phyloP scores from a whole-genome alignment of 306 rosid species.

The Lablab purpureus region DNA sequence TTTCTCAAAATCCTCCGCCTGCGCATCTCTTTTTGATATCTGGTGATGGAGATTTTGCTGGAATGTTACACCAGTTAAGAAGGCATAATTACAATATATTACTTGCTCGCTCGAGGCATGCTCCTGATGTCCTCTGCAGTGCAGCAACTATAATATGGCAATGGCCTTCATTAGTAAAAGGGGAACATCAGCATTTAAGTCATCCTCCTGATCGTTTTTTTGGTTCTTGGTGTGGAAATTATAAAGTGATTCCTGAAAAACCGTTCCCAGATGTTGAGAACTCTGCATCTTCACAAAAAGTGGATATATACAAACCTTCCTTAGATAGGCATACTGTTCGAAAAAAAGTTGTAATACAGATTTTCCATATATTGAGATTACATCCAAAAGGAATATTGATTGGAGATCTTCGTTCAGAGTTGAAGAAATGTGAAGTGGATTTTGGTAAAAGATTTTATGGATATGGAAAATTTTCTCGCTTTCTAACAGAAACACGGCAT shows the following conservation, averaged over 20 bases:
- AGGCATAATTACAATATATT: conserved; percentile 89
- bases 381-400: conserved; percentile 69
- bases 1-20: conserved; percentile 96
- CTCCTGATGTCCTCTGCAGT: conserved; percentile 72
- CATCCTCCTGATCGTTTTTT: conserved; percentile 83
- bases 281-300: conserved; percentile 42
- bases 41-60: conserved; percentile 79
- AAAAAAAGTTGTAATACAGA: conserved; percentile 41
- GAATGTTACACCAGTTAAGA: conserved; percentile 75
- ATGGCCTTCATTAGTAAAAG: conserved; percentile 77
- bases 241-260: conserved; percentile 64
- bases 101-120: conserved; percentile 66
- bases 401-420: conserved; percentile 55
- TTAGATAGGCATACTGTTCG: conserved; percentile 53
- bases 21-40: conserved; percentile 91
- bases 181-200: conserved; percentile 71
- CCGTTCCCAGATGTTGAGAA: conserved; percentile 57
- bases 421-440: conserved; percentile 44
- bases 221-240: conserved; percentile 85
- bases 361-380: conserved; percentile 53
- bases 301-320: conserved; percentile 48
- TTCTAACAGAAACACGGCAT: conserved; percentile 63
- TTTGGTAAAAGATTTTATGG: conserved; percentile 62
- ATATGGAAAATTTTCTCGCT: conserved; percentile 54
- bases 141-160: conserved; percentile 97